Evolutionary conservation across 2,329 filamentous ascomycete species (phyloP).

Genomic region (Acephala macrosclerotiorum): DNA sequence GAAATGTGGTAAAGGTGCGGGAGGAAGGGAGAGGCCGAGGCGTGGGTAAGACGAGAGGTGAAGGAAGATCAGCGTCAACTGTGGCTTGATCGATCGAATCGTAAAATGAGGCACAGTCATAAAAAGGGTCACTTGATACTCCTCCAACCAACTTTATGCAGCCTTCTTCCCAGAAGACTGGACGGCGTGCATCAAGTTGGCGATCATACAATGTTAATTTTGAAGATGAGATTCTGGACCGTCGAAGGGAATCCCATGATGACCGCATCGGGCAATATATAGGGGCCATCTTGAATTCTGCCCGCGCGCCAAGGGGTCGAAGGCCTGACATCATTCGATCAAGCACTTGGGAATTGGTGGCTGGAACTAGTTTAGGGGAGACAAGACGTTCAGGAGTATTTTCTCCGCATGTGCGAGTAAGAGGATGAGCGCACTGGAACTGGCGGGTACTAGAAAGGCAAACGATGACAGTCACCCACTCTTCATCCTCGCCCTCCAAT

Average conservation of each 20-base stretch:
- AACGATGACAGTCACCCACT: background rate
- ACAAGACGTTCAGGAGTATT: background rate
- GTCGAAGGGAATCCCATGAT: background rate
- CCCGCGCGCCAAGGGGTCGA: background rate
- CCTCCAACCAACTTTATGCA: background rate
- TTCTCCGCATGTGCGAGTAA: background rate
- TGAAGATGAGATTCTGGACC: slow-evolving; percentile 15
- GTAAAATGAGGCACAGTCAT: slow-evolving; percentile 5
- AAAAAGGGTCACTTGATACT: slow-evolving; percentile 17
- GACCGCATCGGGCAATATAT: slow-evolving; percentile 9
- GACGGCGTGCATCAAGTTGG: background rate
- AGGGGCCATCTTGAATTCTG: background rate
- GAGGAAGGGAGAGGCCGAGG: slow-evolving; percentile 14
- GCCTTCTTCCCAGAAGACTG: background rate
- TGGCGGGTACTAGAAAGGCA: background rate
- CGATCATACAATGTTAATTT: background rate
- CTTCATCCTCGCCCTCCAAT: background rate
- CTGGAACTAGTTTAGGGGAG: background rate
- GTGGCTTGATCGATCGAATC: slow-evolving; percentile 14
- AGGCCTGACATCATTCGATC: background rate
- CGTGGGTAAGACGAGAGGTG: slow-evolving; percentile 4
- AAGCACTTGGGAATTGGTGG: background rate
- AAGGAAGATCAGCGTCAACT: background rate
- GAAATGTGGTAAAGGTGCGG: slow-evolving; percentile 12
- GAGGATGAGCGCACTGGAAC: background rate